Evolutionary conservation across 1,284 basidiomycete genomes (phyloP).

Genomic region (Pseudozyma hubeiensis): DNA sequence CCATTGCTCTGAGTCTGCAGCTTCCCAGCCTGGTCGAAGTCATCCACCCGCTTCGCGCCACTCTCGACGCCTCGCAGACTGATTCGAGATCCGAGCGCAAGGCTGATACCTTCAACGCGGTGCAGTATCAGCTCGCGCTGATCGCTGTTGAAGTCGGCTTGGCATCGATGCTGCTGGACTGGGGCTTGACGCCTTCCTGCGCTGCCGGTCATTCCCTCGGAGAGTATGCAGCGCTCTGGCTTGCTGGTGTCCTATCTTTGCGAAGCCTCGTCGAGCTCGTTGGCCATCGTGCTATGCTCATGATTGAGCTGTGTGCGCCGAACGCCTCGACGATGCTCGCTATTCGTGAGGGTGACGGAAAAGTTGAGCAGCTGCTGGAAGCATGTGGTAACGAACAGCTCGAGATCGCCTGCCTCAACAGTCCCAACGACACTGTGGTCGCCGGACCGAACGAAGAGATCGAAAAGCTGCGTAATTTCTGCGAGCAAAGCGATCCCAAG

Average conservation of each 20-base stretch:
- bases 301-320: conserved; percentile 43
- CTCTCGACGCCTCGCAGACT: too few species aligned
- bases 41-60: conserved; percentile 21
- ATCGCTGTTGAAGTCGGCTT: conserved; percentile 38
- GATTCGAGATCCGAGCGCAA: conserved; percentile 1
- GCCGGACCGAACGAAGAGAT: conserved; percentile 34
- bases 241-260: conserved; percentile 36
- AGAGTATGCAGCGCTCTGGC: conserved; percentile 48
- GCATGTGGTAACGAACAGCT: conserved; percentile 12
- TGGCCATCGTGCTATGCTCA: conserved; percentile 37
- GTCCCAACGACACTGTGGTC: conserved; percentile 46
- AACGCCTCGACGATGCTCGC: conserved; percentile 52
- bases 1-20: conserved; percentile 19
- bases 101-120: conserved; percentile 36
- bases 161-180: conserved; percentile 28
- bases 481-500: conserved; percentile 30
- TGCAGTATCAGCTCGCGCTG: conserved; percentile 48
- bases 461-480: conserved; percentile 19
- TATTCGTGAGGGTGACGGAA: conserved; percentile 17
- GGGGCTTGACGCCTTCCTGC: conserved; percentile 37
- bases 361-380: conserved; percentile 24
- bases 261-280: conserved; percentile 43
- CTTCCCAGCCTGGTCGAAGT: conserved; percentile 33
- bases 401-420: conserved; percentile 53
- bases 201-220: conserved; percentile 52